Evolutionary conservation across 305 asterid species (phyloP).

Genomic region (Ilex paraguariensis): DNA sequence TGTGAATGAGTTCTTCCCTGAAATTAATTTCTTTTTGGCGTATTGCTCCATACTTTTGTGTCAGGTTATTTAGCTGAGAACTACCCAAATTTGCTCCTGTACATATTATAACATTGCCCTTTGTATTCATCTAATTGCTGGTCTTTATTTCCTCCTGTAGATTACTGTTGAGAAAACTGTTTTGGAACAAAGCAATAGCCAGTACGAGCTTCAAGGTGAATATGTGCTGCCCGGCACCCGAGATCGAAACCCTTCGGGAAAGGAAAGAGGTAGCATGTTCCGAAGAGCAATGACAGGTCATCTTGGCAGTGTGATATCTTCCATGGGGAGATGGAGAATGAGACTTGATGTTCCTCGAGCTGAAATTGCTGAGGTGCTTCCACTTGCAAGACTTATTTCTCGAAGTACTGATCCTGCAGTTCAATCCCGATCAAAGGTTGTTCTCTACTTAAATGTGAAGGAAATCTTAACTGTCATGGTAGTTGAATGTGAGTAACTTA

Average conservation of each 20-base stretch:
- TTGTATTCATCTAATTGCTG: slow-evolving; percentile 9
- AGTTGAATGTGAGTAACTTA: not conserved
- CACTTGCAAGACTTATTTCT: slow-evolving; percentile 96
- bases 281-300: slow-evolving; percentile 95
- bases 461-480: not conserved
- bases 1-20: no score
- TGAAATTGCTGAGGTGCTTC: slow-evolving; percentile 99
- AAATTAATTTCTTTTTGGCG: no score
- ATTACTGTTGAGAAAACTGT: slow-evolving; percentile 88
- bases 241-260: slow-evolving; percentile 75
- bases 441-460: slow-evolving; percentile 16
- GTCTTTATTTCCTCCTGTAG: slow-evolving; percentile 37
- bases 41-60: no score
- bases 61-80: no score
- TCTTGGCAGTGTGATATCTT: slow-evolving; percentile 91
- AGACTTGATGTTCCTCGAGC: slow-evolving; percentile 98
- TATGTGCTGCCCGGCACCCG: slow-evolving; percentile 98
- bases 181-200: slow-evolving; percentile 96
- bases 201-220: slow-evolving; percentile 98
- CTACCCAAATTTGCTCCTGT: no score
- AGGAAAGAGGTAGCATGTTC: slow-evolving; percentile 85
- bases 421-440: slow-evolving; percentile 94
- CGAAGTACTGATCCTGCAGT: slow-evolving; percentile 99
- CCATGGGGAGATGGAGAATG: slow-evolving; percentile 99
- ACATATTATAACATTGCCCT: slow-evolving; percentile 10